Percentiles rank a stretch among this genome's conserved stretches.
phyloP scores from a whole-genome alignment of 176 grass and related monocot genomes.

The Coix lacrymajobi region DNA sequence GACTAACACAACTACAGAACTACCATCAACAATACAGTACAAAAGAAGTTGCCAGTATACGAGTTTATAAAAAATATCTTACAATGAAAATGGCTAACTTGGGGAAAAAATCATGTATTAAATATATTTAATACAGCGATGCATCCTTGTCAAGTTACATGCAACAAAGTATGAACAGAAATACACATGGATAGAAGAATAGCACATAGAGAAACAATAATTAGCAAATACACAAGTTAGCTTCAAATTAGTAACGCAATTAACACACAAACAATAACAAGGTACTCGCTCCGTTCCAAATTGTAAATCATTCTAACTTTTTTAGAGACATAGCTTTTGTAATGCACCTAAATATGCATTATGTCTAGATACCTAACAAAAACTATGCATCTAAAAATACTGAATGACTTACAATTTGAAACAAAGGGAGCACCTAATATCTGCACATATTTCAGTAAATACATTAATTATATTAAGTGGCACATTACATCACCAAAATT shows the following conservation, averaged over 20 bases:
- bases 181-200: neutral
- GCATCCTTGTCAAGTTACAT: neutral
- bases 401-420: no score
- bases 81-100: neutral
- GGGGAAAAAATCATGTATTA: neutral
- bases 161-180: neutral
- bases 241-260: neutral
- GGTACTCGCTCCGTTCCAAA: no score
- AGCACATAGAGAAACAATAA: neutral
- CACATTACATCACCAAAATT: slow-evolving; percentile 45
- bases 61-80: neutral
- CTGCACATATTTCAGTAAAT: neutral
- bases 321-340: no score
- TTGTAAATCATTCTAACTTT: no score
- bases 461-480: slow-evolving; percentile 52
- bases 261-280: neutral
- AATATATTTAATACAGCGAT: neutral
- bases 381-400: no score
- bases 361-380: no score
- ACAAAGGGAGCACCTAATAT: neutral
- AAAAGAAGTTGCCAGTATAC: neutral
- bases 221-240: neutral
- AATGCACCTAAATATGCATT: no score
- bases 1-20: neutral
- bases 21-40: neutral